phyloP scores from a whole-genome alignment of 179 eudicot genomes.

The Spinacia oleracea region DNA sequence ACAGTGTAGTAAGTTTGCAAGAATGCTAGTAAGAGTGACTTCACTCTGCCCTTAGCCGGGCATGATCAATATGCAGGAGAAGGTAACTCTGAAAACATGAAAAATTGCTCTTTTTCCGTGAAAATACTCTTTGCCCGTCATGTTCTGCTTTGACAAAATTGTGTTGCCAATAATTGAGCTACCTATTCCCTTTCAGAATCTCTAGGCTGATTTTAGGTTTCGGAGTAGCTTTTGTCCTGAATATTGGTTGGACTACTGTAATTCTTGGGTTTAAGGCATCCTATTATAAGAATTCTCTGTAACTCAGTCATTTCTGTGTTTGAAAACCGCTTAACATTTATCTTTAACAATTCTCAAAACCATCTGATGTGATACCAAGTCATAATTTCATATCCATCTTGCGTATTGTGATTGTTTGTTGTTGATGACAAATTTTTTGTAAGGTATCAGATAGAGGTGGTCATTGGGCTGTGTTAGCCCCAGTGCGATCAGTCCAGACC shows the following conservation, averaged over 20 bases:
- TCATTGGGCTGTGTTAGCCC: background rate
- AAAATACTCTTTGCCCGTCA: too few relatives aligned
- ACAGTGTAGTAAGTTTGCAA: background rate
- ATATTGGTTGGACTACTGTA: background rate
- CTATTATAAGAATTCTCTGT: background rate
- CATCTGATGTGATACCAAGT: background rate
- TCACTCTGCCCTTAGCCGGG: background rate
- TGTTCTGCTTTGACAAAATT: background rate
- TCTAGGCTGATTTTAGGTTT: background rate
- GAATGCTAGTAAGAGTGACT: background rate
- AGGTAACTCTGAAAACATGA: background rate
- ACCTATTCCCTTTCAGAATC: background rate
- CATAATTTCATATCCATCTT: background rate
- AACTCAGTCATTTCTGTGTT: background rate
- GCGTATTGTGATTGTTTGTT: background rate
- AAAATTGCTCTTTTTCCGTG: background rate
- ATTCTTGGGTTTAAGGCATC: background rate
- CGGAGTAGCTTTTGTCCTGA: background rate
- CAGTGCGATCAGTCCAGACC: background rate
- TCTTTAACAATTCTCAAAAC: background rate
- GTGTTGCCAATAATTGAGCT: background rate
- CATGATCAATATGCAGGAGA: background rate
- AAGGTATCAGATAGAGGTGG: background rate
- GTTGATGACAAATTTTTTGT: background rate
- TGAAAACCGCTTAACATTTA: background rate